Percentiles rank a stretch among this genome's conserved stretches.
phyloP scores from a whole-genome alignment of 805 yeast genomes.

The Barnettozyma sucrosica region DNA sequence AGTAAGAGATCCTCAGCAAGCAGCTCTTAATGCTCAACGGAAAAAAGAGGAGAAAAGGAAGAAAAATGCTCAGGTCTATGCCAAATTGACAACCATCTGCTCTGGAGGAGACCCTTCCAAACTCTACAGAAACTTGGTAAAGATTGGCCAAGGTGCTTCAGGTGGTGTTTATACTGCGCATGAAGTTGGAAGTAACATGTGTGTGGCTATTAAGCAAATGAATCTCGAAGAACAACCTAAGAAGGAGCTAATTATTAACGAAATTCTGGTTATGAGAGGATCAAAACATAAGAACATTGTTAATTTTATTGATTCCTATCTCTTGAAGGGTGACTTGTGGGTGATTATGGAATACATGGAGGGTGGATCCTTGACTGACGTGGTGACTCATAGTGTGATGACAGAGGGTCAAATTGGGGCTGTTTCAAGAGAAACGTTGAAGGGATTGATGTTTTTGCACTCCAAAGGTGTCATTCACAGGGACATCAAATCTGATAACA shows the following conservation, averaged over 20 bases:
- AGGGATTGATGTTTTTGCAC: slow-evolving; percentile 83
- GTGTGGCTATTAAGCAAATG: slow-evolving; percentile 96
- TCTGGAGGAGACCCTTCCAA: slow-evolving; percentile 78
- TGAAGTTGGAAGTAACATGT: slow-evolving; percentile 44
- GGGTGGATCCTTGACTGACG: slow-evolving; percentile 95
- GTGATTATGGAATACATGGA: slow-evolving; percentile 99
- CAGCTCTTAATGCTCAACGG: slow-evolving; percentile 51
- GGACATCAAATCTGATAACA: slow-evolving; percentile 93
- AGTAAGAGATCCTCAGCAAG: slow-evolving; percentile 43
- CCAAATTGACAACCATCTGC: slow-evolving; percentile 70
- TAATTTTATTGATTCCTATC: slow-evolving; percentile 82
- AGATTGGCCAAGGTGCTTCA: slow-evolving; percentile 97
- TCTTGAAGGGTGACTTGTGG: slow-evolving; percentile 81
- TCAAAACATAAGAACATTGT: slow-evolving; percentile 88
- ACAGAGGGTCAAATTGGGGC: slow-evolving; percentile 94
- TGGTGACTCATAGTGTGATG: slow-evolving; percentile 83
- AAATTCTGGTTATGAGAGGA: slow-evolving; percentile 92
- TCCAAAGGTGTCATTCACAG: slow-evolving; percentile 91
- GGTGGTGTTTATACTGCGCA: slow-evolving; percentile 95
- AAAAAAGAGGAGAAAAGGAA: slow-evolving; percentile 76
- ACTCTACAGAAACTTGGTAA: slow-evolving; percentile 60
- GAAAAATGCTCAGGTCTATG: slow-evolving; percentile 65
- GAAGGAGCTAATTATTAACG: slow-evolving; percentile 91
- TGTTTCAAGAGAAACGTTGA: slow-evolving; percentile 84
- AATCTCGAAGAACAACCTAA: slow-evolving; percentile 91